Percentiles rank a stretch among this genome's conserved stretches.
phyloP scores from a whole-genome alignment of 208 protist genomes.

The Leishmania turanica region DNA sequence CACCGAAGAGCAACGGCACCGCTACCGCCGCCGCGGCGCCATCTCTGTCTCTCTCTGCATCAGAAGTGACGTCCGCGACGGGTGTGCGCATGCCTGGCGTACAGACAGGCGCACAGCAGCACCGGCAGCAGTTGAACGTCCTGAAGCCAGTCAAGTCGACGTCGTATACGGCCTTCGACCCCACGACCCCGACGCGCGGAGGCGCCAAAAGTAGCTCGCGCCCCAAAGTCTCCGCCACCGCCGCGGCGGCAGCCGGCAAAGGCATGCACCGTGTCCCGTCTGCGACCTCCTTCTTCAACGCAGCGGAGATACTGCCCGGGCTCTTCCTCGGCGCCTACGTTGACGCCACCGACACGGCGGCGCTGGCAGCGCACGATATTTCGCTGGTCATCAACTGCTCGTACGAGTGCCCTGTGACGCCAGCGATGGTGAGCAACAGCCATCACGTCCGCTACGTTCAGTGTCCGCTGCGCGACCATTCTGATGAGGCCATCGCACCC shows the following conservation, averaged over 20 bases:
- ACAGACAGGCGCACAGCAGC: background rate
- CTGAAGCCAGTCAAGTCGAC: background rate
- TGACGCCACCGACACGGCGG: conserved; percentile 44
- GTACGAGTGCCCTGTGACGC: conserved; percentile 53
- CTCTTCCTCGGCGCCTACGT: conserved; percentile 68
- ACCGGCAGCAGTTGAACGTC: background rate
- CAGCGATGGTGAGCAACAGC: conserved; percentile 39
- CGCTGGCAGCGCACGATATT: conserved; percentile 44
- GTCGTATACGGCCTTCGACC: background rate
- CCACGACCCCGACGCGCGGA: background rate
- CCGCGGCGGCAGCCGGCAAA: background rate
- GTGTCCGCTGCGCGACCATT: conserved; percentile 68
- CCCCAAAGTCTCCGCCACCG: background rate
- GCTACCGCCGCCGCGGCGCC: background rate
- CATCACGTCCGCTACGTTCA: conserved; percentile 58
- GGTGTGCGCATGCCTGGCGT: background rate
- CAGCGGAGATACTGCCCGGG: conserved; percentile 65
- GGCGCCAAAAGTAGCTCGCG: background rate
- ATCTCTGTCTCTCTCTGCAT: background rate
- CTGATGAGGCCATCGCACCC: conserved; percentile 59
- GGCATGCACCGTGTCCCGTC: background rate
- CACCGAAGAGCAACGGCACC: background rate
- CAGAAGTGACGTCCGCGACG: background rate
- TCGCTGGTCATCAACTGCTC: conserved; percentile 77
- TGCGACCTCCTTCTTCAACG: conserved; percentile 32